Evolutionary conservation across 768 basidiomycete species (phyloP).

Genomic region (Boletus reticuloceps): DNA sequence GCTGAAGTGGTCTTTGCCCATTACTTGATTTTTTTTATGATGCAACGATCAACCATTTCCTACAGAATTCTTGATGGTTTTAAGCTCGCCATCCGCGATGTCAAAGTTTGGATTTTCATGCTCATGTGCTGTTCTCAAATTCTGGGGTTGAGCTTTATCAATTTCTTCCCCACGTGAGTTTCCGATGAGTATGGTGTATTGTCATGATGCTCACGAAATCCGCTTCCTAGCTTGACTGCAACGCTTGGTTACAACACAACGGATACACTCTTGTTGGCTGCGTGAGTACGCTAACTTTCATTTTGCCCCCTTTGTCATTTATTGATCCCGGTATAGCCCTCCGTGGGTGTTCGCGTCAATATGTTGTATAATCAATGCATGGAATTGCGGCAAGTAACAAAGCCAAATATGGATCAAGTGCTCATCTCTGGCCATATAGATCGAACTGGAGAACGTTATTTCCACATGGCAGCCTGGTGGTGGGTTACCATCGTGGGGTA

Average conservation of each 20-base stretch:
- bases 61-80: slow-evolving; percentile 47
- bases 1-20: too few species aligned
- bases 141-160: slow-evolving; percentile 55
- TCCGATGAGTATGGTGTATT: background rate
- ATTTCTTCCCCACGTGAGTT: slow-evolving; percentile 55
- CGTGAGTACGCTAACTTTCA: slow-evolving; percentile 37
- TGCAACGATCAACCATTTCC: too few species aligned
- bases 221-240: slow-evolving; percentile 43
- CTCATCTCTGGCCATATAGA: slow-evolving; percentile 28
- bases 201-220: background rate
- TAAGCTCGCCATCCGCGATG: too few species aligned
- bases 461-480: slow-evolving; percentile 56
- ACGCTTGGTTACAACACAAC: slow-evolving; percentile 64
- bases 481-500: slow-evolving; percentile 60
- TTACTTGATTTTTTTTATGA: too few species aligned
- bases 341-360: slow-evolving; percentile 59
- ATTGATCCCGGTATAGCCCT: slow-evolving; percentile 37
- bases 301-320: too few species aligned
- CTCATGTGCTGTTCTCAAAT: slow-evolving; percentile 49
- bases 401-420: too few species aligned
- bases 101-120: slow-evolving; percentile 51
- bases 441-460: slow-evolving; percentile 61
- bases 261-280: slow-evolving; percentile 55
- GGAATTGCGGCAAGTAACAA: slow-evolving; percentile 45
- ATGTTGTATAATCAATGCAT: slow-evolving; percentile 49